Percentiles rank a stretch among this genome's conserved stretches.
Evolutionary conservation across 2,329 filamentous ascomycete genomes (phyloP).

Genomic region (Aureobasidium namibiae): DNA sequence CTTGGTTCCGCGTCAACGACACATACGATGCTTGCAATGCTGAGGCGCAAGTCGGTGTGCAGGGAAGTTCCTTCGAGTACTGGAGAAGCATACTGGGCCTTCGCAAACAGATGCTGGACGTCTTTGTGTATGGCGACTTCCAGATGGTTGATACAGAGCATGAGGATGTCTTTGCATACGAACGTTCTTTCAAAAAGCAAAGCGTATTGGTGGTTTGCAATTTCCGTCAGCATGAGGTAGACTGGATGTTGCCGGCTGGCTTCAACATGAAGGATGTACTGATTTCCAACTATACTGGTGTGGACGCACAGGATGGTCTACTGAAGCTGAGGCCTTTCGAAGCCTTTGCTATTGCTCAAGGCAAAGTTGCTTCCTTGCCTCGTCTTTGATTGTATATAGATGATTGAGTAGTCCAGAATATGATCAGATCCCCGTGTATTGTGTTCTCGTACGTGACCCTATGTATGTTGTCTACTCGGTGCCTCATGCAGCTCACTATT

Average conservation of each 20-base stretch:
- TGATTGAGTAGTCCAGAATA: too few species aligned
- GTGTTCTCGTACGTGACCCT: too few species aligned
- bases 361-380: not conserved
- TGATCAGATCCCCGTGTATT: too few species aligned
- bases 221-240: not conserved
- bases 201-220: not conserved
- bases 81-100: slow-evolving; percentile 38
- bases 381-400: not conserved
- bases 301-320: not conserved
- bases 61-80: slow-evolving; percentile 50
- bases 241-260: not conserved
- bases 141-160: not conserved
- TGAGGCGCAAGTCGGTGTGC: slow-evolving; percentile 43
- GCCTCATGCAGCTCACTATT: too few species aligned
- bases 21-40: not conserved
- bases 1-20: slow-evolving; percentile 57
- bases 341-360: not conserved
- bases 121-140: slow-evolving; percentile 21
- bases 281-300: not conserved
- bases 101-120: slow-evolving; percentile 18
- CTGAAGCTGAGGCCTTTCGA: not conserved
- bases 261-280: not conserved
- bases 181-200: not conserved
- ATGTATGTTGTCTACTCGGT: too few species aligned
- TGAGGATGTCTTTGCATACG: not conserved